Evolutionary conservation across 331 rosid genomes (phyloP).

Genomic region (Ulmus americana): DNA sequence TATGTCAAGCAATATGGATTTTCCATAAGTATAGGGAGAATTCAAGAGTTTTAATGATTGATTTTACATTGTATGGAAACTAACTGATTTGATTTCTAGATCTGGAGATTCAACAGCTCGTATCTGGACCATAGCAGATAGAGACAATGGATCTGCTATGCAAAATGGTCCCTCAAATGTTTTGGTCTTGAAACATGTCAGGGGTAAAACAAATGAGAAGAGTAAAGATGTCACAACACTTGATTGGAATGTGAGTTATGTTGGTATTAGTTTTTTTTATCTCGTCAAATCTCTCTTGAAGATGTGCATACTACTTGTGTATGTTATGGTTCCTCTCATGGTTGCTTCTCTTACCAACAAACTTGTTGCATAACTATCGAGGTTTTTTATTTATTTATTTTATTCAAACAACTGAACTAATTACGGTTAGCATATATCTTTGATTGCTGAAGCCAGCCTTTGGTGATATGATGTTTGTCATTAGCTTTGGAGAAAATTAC

Average conservation of each 20-base stretch:
- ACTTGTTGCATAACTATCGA: too few relatives aligned
- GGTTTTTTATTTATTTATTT: not conserved
- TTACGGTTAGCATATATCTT: too few relatives aligned
- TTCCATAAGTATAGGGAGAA: not conserved
- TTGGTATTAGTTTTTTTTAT: not conserved
- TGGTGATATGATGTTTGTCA: too few relatives aligned
- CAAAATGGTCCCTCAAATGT: constrained; percentile 42
- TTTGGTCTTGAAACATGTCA: constrained; percentile 65
- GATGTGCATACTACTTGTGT: too few relatives aligned
- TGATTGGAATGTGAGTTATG: constrained; percentile 93
- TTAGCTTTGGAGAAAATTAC: too few relatives aligned
- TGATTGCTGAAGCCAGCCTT: too few relatives aligned
- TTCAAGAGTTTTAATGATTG: not conserved
- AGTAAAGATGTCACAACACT: constrained; percentile 94
- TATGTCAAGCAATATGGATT: not conserved
- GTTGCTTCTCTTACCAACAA: too few relatives aligned
- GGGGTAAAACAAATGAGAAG: constrained; percentile 87
- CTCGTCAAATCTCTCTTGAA: not conserved
- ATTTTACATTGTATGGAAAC: not conserved
- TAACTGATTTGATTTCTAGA: constrained; percentile 42
- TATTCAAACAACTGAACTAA: not conserved
- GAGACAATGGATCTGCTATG: constrained; percentile 42
- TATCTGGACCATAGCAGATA: constrained; percentile 68
- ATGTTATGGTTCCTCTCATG: too few relatives aligned
- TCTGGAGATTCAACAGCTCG: constrained; percentile 96